phyloP scores from a whole-genome alignment of 2,329 filamentous ascomycete species.

The Moelleriella libera region DNA sequence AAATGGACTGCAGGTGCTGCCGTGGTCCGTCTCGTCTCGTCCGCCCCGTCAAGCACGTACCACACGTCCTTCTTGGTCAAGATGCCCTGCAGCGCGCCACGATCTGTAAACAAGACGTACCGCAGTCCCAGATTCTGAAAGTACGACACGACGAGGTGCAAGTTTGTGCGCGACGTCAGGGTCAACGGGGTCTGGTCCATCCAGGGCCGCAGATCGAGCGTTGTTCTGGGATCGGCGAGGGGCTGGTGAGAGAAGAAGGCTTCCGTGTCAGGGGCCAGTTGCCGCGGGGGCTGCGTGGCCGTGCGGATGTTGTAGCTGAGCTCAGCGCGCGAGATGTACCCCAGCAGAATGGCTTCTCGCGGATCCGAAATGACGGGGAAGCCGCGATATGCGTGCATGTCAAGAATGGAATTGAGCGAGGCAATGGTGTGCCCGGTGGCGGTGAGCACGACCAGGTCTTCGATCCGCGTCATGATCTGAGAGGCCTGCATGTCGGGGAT shows the following conservation, averaged over 20 bases:
- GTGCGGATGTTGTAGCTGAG: conserved; percentile 61
- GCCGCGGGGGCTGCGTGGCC: conserved; percentile 38
- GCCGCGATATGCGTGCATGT: conserved; percentile 66
- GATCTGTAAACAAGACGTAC: conserved; percentile 78
- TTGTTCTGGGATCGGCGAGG: conserved; percentile 61
- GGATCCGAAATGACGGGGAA: conserved; percentile 81
- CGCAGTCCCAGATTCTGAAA: conserved; percentile 89
- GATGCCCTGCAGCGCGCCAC: conserved; percentile 68
- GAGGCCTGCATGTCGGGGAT: conserved; percentile 77
- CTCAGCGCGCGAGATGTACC: conserved; percentile 89
- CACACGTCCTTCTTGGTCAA: conserved; percentile 97
- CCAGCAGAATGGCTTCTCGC: conserved; percentile 64
- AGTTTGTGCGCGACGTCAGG: conserved; percentile 57
- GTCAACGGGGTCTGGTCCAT: conserved; percentile 98
- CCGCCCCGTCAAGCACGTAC: conserved; percentile 74
- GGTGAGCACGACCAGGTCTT: conserved; percentile 79
- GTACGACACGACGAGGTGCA: conserved; percentile 80
- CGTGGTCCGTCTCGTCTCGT: conserved; percentile 36
- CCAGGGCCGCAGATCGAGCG: conserved; percentile 85
- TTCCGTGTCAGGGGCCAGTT: conserved; percentile 56
- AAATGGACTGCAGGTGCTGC: neutral
- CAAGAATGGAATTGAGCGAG: conserved; percentile 56
- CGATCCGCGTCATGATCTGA: conserved; percentile 83
- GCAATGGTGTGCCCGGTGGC: conserved; percentile 79
- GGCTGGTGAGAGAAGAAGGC: conserved; percentile 76